Evolutionary conservation across 257 asterid species (phyloP).

Genomic region (Rehmannia glutinosa): DNA sequence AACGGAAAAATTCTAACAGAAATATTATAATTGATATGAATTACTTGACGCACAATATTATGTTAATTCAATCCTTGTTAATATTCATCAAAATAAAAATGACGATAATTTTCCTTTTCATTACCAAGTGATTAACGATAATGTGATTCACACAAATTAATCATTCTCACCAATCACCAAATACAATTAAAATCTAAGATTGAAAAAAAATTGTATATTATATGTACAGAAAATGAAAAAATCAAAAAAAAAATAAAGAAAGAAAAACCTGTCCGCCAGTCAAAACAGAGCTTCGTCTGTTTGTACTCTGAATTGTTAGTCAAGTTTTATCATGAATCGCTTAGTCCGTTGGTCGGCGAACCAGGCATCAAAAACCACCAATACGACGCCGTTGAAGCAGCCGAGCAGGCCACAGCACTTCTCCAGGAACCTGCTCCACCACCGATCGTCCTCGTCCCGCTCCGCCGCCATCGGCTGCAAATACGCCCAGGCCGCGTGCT

Average conservation of each 20-base stretch:
- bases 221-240: not conserved
- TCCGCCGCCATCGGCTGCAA: constrained; percentile 38
- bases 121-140: too few relatives aligned
- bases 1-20: too few relatives aligned
- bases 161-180: too few relatives aligned
- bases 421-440: constrained; percentile 24
- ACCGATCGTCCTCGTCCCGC: not conserved
- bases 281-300: not conserved
- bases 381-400: constrained; percentile 40
- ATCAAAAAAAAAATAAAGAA: not conserved
- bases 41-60: too few relatives aligned
- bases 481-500: constrained; percentile 80
- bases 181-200: not conserved
- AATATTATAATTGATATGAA: too few relatives aligned
- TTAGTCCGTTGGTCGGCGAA: not conserved
- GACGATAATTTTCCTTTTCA: too few relatives aligned
- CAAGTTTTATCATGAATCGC: constrained; percentile 1
- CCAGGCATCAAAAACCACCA: constrained; percentile 16
- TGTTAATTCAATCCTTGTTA: too few relatives aligned
- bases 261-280: not conserved
- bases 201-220: not conserved
- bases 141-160: too few relatives aligned
- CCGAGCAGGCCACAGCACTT: constrained; percentile 24
- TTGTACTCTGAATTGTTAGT: not conserved
- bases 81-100: too few relatives aligned